Percentiles rank a stretch among this genome's conserved stretches.
Evolutionary conservation across 2,329 filamentous ascomycete species (phyloP).

Genomic region (Talaromyces sp.): DNA sequence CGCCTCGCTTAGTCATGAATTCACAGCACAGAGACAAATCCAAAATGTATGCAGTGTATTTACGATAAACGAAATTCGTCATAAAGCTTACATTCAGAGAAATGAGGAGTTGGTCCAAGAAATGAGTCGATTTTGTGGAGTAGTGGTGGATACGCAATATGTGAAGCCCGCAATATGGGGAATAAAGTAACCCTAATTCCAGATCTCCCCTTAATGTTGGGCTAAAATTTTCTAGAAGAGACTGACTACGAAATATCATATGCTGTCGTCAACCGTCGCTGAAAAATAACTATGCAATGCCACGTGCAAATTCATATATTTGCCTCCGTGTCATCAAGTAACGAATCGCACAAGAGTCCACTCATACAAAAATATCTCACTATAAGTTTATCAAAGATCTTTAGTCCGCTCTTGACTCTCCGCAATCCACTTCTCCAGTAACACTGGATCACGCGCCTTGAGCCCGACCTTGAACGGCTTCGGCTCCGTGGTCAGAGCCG

Average conservation of each 20-base stretch:
- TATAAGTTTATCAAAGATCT: constrained; percentile 34
- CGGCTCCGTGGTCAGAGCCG: constrained; percentile 59
- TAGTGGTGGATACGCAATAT: neutral
- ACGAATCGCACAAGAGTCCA: neutral
- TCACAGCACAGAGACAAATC: neutral
- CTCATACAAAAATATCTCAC: neutral
- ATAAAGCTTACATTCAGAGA: neutral
- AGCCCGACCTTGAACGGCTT: constrained; percentile 62
- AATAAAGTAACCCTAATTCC: neutral
- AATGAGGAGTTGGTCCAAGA: neutral
- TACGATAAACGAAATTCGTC: neutral
- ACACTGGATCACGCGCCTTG: constrained; percentile 45
- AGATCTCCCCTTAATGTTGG: neutral
- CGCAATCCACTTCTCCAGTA: constrained; percentile 52
- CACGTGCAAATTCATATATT: neutral
- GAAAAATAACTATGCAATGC: neutral
- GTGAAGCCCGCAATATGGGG: neutral
- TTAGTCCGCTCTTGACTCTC: constrained; percentile 53
- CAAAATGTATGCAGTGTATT: neutral
- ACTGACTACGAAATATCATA: neutral
- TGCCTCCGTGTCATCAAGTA: neutral
- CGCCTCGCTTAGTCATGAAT: neutral
- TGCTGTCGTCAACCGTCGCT: neutral
- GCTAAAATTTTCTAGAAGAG: neutral
- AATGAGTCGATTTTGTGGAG: neutral